Percentiles rank a stretch among this genome's conserved stretches.
These are phyloP conservation scores for Termitomyces sp. DNA, from an alignment of 768 basidiomycete species.

Conservation along the genomic window DNA sequence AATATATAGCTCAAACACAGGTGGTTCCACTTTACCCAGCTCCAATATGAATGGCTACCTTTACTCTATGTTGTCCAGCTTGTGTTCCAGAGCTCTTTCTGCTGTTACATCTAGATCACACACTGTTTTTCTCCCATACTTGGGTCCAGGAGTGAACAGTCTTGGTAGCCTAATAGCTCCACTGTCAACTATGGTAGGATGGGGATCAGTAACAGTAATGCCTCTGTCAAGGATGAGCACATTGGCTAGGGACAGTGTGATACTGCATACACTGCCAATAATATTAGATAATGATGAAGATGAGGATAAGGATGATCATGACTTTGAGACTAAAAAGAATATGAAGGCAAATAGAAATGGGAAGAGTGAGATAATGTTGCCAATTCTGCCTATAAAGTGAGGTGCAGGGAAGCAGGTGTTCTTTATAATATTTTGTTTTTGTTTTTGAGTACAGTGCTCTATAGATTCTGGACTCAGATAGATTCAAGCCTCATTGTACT, in stretches of 20 bases:
- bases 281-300: constrained; percentile 1
- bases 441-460: background rate
- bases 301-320: constrained; percentile 3
- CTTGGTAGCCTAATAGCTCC: background rate
- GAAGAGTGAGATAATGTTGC: background rate
- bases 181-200: background rate
- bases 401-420: background rate
- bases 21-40: background rate
- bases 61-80: background rate
- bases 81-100: background rate
- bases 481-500: background rate
- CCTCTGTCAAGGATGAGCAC: constrained; percentile 1
- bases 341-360: constrained; percentile 5
- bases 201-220: background rate
- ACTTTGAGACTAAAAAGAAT: constrained; percentile 1
- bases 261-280: background rate
- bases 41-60: constrained; percentile 1
- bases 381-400: background rate
- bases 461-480: background rate
- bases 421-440: background rate
- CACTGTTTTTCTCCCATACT: background rate
- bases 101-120: background rate
- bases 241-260: background rate
- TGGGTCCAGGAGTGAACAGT: background rate
- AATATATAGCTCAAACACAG: background rate